These are phyloP conservation scores for Mycosphaerella arachidis DNA, from an alignment of 2,329 filamentous ascomycete genomes.

Conservation along the genomic window DNA sequence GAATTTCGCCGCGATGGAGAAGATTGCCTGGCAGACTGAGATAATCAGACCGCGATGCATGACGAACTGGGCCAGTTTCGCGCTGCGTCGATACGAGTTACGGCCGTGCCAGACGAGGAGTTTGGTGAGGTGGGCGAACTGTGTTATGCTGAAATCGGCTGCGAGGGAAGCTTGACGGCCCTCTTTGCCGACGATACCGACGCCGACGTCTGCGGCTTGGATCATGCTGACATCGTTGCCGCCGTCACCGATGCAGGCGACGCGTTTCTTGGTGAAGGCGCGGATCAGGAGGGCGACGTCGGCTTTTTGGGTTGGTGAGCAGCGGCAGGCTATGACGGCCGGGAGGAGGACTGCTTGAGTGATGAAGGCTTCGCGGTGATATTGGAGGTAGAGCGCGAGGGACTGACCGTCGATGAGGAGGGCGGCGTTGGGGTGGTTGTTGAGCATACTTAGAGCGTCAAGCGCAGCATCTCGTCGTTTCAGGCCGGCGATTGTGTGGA, in stretches of 20 bases:
- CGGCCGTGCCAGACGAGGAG: conserved; percentile 98
- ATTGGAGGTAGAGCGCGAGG: conserved; percentile 72
- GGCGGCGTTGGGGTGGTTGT: conserved; percentile 79
- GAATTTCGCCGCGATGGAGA: conserved; percentile 86
- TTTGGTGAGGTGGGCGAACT: conserved; percentile 93
- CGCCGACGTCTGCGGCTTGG: conserved; percentile 93
- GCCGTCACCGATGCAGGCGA: conserved; percentile 96
- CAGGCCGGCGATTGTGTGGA: conserved; percentile 76
- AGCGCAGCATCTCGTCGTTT: conserved; percentile 79
- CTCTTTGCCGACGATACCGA: conserved; percentile 97
- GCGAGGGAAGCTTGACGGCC: conserved; percentile 90
- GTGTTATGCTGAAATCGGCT: conserved; percentile 92
- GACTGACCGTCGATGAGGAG: conserved; percentile 94
- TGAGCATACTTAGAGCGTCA: conserved; percentile 81
- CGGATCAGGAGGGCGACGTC: conserved; percentile 89
- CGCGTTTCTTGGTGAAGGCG: conserved; percentile 84
- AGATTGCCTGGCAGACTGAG: conserved; percentile 93
- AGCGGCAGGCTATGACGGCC: conserved; percentile 91
- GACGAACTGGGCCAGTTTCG: conserved; percentile 95
- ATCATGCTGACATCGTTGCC: conserved; percentile 99
- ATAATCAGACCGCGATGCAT: conserved; percentile 97
- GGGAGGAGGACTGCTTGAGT: conserved; percentile 81
- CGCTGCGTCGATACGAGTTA: conserved; percentile 93
- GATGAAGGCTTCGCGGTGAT: conserved; percentile 83
- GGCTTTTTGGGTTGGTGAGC: conserved; percentile 94